These are phyloP conservation scores for Biscutella auriculata DNA, from an alignment of 441 rosid genomes.

Conservation along the genomic window DNA sequence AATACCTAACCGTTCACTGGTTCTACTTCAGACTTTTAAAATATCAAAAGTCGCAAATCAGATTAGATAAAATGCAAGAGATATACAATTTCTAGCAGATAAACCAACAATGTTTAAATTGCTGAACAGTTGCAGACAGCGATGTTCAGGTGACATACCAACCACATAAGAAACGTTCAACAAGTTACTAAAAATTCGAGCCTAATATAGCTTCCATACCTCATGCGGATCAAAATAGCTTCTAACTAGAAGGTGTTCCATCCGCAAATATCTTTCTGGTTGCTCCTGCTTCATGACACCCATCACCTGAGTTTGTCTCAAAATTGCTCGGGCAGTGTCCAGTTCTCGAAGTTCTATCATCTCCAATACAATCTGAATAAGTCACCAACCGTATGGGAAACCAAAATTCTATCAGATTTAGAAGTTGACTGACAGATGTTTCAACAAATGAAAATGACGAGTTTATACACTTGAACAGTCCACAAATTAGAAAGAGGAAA, in stretches of 20 bases:
- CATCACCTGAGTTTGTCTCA: constrained; percentile 98
- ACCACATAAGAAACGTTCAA: background rate
- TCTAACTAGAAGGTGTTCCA: constrained; percentile 93
- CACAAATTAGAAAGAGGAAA: background rate
- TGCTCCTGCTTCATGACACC: constrained; percentile 99
- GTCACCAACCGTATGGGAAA: background rate
- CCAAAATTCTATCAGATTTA: background rate
- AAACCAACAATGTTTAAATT: background rate
- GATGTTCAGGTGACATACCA: background rate
- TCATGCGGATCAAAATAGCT: constrained; percentile 96
- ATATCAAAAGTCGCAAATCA: background rate
- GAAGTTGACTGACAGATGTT: background rate
- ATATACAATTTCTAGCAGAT: background rate
- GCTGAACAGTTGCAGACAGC: background rate
- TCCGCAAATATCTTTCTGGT: constrained; percentile 94
- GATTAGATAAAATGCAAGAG: background rate
- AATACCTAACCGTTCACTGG: background rate
- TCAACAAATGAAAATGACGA: background rate
- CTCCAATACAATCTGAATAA: constrained; percentile 77
- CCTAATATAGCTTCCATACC: constrained; percentile 30
- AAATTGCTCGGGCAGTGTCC: constrained; percentile 93
- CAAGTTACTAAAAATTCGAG: background rate
- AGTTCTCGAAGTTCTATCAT: constrained; percentile 96
- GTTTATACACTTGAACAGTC: background rate
- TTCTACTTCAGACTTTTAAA: background rate